Conservation (phyloP, 148 eudicot genomes). For the Dianthus caryophyllus region DNA sequence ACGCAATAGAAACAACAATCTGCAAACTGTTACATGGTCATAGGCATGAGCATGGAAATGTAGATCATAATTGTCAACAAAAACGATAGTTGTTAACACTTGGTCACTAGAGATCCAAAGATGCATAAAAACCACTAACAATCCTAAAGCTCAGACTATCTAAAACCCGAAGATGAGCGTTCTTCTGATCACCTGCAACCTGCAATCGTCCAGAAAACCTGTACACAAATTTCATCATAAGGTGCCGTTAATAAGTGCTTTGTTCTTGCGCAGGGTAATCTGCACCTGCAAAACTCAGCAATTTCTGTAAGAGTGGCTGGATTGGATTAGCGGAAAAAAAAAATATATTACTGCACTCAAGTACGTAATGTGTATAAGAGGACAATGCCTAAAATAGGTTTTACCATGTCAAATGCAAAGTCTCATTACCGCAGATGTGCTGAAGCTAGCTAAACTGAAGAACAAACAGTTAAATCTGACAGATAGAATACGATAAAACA, state of each 20-base stretch:
- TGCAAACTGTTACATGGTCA: too few species aligned
- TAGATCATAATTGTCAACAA: too few species aligned
- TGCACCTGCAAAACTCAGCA: slow-evolving; percentile 48
- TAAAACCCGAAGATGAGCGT: background rate
- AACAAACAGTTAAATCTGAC: slow-evolving; percentile 12
- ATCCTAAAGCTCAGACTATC: background rate
- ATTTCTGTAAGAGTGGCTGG: slow-evolving; percentile 13
- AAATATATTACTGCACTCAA: background rate
- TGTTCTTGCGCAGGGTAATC: slow-evolving; percentile 45
- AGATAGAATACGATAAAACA: background rate
- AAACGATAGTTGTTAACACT: too few species aligned
- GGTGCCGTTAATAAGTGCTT: slow-evolving; percentile 18
- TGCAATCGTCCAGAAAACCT: slow-evolving; percentile 36
- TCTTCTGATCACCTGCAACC: slow-evolving; percentile 22
- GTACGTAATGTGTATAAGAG: background rate
- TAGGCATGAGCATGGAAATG: too few species aligned
- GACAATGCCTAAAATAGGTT: slow-evolving; percentile 9
- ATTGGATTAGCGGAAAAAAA: background rate
- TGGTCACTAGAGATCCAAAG: too few species aligned
- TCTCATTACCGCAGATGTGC: slow-evolving; percentile 17
- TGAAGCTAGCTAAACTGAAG: slow-evolving; percentile 7
- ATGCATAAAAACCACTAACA: too few species aligned
- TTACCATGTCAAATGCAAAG: slow-evolving; percentile 8
- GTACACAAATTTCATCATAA: slow-evolving; percentile 32
- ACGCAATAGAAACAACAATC: too few species aligned